Percentiles rank a stretch among this genome's conserved stretches.
phyloP scores from a whole-genome alignment of 2,329 filamentous ascomycete genomes.

The Penicillium palitans region DNA sequence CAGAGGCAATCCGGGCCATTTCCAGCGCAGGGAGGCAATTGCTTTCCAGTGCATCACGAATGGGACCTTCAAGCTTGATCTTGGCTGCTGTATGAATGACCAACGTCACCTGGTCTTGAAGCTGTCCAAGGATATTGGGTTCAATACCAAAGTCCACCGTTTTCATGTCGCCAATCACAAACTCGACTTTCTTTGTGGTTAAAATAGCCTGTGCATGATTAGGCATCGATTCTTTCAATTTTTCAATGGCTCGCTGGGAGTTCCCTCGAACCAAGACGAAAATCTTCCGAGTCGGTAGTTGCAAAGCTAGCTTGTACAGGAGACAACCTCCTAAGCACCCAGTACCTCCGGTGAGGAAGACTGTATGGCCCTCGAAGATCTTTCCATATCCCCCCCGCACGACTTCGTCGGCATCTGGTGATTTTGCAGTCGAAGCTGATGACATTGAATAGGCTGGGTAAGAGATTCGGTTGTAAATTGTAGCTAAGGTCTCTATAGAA shows the following conservation, averaged over 20 bases:
- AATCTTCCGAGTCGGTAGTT: constrained; percentile 35
- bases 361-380: constrained; percentile 28
- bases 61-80: constrained; percentile 31
- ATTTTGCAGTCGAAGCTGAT: constrained; percentile 3
- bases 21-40: constrained; percentile 37
- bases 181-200: constrained; percentile 28
- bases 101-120: constrained; percentile 34
- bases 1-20: constrained; percentile 28
- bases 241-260: constrained; percentile 26
- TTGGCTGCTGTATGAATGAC: constrained; percentile 37
- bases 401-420: constrained; percentile 21
- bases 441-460: constrained; percentile 6
- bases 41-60: constrained; percentile 31
- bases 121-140: constrained; percentile 10
- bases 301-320: constrained; percentile 35
- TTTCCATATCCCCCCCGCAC: constrained; percentile 29
- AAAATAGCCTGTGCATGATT: constrained; percentile 30
- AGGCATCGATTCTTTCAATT: constrained; percentile 34
- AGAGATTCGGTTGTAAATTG: too few species aligned
- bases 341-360: constrained; percentile 35
- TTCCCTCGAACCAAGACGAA: constrained; percentile 32
- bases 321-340: constrained; percentile 37
- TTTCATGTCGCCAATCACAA: constrained; percentile 32
- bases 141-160: constrained; percentile 30
- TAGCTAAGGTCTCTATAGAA: not conserved